Conservation (phyloP, 176 grass and related monocot species). For the Otatea glauca region DNA sequence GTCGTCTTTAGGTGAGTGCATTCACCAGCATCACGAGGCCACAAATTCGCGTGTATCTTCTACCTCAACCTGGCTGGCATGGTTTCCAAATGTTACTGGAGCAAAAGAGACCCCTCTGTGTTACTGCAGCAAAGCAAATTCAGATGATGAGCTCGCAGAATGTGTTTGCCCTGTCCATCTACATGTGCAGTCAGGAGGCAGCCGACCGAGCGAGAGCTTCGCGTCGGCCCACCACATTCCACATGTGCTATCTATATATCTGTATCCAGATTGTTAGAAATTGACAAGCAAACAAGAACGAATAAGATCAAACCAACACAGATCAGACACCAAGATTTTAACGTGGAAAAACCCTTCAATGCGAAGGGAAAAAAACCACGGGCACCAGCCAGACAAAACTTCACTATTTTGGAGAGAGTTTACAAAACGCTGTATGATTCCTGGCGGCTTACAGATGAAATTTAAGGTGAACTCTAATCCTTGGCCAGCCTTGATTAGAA, state of each 20-base stretch:
- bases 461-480: too few relatives aligned
- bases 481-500: too few relatives aligned
- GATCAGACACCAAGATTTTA: too few relatives aligned
- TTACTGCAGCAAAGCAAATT: slow-evolving; percentile 4
- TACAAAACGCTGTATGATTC: too few relatives aligned
- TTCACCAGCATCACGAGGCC: slow-evolving; percentile 33
- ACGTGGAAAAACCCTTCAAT: too few relatives aligned
- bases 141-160: neutral
- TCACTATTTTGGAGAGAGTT: too few relatives aligned
- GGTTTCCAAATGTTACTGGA: neutral
- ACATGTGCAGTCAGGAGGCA: neutral
- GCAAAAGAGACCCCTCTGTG: neutral
- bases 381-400: too few relatives aligned
- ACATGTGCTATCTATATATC: neutral
- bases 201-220: neutral
- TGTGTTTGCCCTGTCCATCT: neutral
- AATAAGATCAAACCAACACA: too few relatives aligned
- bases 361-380: too few relatives aligned
- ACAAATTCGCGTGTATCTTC: neutral
- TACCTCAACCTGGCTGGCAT: neutral
- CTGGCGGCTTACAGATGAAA: too few relatives aligned
- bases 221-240: neutral
- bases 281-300: too few relatives aligned
- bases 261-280: too few relatives aligned
- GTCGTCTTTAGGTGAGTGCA: neutral